Conservation (phyloP, 768 basidiomycete species). For the Cantharellus cinnabarinus region DNA sequence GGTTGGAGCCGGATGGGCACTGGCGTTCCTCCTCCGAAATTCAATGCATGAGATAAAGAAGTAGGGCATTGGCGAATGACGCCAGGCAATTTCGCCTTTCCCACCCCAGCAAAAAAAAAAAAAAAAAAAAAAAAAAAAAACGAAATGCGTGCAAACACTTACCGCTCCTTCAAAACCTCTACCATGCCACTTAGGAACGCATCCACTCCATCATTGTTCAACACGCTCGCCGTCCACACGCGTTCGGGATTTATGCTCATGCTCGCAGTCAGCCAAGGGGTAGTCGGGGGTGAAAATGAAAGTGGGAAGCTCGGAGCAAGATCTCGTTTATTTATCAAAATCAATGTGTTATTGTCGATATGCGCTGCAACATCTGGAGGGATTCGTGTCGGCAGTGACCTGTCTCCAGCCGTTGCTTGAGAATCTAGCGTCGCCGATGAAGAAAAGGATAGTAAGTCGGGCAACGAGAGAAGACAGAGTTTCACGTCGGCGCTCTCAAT, state of each 20-base stretch:
- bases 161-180: constrained; percentile 30
- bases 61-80: background rate
- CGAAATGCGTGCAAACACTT: constrained; percentile 1
- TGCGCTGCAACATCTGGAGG: constrained; percentile 24
- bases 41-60: background rate
- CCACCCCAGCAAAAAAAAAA: no score
- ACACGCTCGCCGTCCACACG: constrained; percentile 45
- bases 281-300: background rate
- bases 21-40: background rate
- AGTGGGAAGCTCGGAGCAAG: background rate
- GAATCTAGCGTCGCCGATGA: no score
- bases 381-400: constrained; percentile 7
- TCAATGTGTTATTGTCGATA: constrained; percentile 34
- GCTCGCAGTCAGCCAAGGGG: background rate
- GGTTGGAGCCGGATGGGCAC: no score
- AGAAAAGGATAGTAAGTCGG: constrained; percentile 13
- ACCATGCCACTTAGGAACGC: constrained; percentile 43
- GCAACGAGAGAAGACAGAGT: constrained; percentile 64
- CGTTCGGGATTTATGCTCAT: no score
- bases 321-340: constrained; percentile 55
- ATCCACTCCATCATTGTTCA: constrained; percentile 30
- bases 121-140: background rate
- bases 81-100: no score
- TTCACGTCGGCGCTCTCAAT: constrained; percentile 46
- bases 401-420: constrained; percentile 21